Conservation (phyloP, 2,329 filamentous ascomycete genomes). For the Lachnellula hyalina region DNA sequence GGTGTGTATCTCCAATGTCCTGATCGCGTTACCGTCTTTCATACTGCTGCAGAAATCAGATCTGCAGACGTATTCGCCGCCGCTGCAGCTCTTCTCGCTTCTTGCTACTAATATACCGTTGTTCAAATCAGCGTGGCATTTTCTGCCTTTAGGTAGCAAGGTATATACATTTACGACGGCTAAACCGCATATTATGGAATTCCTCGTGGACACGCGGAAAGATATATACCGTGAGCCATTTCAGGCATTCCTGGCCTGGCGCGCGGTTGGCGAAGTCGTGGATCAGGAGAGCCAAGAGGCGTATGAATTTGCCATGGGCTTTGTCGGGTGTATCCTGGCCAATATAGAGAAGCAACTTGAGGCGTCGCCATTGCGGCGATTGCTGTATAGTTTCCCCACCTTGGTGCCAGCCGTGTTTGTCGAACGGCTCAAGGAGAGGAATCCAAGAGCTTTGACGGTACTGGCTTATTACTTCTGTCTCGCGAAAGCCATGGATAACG, state of each 20-base stretch:
- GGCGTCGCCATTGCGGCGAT: not conserved
- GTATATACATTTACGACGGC: not conserved
- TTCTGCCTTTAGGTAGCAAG: not conserved
- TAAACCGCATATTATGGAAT: not conserved
- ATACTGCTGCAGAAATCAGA: constrained; percentile 5
- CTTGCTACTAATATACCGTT: constrained; percentile 1
- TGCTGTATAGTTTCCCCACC: constrained; percentile 5
- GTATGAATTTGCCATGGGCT: constrained; percentile 7
- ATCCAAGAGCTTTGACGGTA: constrained; percentile 11
- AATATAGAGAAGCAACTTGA: not conserved
- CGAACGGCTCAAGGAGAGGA: constrained; percentile 1
- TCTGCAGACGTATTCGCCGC: constrained; percentile 6
- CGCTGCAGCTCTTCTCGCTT: constrained; percentile 8
- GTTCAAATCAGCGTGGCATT: constrained; percentile 3
- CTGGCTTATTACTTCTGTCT: constrained; percentile 30
- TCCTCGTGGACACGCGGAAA: not conserved
- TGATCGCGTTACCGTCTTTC: constrained; percentile 5
- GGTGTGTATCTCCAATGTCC: constrained; percentile 4
- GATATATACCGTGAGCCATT: not conserved
- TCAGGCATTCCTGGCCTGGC: not conserved
- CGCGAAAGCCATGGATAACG: constrained; percentile 27
- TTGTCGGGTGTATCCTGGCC: constrained; percentile 7
- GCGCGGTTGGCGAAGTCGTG: constrained; percentile 1
- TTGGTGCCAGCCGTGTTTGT: constrained; percentile 3
- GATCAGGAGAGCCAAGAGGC: constrained; percentile 6